phyloP scores from a whole-genome alignment of 495 filamentous ascomycete genomes.

The Xylaria intraflava region DNA sequence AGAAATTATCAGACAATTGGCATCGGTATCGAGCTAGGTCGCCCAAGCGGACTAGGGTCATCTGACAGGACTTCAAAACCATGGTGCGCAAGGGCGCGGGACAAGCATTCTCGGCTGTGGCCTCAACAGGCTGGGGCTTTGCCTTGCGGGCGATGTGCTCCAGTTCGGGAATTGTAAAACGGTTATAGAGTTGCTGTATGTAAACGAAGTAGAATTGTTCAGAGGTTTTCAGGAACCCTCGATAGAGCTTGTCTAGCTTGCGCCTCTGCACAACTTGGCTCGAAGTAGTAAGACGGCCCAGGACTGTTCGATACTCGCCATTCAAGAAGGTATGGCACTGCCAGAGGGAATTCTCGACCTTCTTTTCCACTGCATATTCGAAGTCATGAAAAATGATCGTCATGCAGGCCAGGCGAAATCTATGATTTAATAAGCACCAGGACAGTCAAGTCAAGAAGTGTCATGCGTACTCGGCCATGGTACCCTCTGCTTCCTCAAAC shows the following conservation, averaged over 20 bases:
- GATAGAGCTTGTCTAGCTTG: constrained; percentile 72
- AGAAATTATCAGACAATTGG: constrained; percentile 42
- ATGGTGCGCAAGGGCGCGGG: constrained; percentile 43
- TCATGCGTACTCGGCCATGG: constrained; percentile 25
- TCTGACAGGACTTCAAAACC: constrained; percentile 71
- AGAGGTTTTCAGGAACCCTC: constrained; percentile 75
- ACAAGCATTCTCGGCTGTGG: constrained; percentile 32
- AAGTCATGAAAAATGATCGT: constrained; percentile 68
- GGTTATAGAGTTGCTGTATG: constrained; percentile 68
- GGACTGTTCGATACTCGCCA: constrained; percentile 60
- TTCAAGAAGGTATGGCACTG: constrained; percentile 71
- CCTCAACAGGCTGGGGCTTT: constrained; percentile 44
- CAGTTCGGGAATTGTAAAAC: constrained; percentile 68
- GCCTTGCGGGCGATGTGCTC: constrained; percentile 63
- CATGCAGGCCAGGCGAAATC: constrained; percentile 64
- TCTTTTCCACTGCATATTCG: constrained; percentile 53
- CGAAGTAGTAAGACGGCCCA: constrained; percentile 35
- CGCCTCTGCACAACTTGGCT: constrained; percentile 68
- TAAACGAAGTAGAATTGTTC: constrained; percentile 82
- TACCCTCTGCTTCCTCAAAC: constrained; percentile 25
- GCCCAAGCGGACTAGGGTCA: constrained; percentile 76
- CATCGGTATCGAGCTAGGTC: constrained; percentile 90
- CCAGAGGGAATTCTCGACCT: constrained; percentile 71
- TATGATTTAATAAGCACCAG: constrained; percentile 30
- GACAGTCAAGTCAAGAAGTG: constrained; percentile 3